Conservation (phyloP, 805 yeast species). For the Kuraishia cidri region DNA sequence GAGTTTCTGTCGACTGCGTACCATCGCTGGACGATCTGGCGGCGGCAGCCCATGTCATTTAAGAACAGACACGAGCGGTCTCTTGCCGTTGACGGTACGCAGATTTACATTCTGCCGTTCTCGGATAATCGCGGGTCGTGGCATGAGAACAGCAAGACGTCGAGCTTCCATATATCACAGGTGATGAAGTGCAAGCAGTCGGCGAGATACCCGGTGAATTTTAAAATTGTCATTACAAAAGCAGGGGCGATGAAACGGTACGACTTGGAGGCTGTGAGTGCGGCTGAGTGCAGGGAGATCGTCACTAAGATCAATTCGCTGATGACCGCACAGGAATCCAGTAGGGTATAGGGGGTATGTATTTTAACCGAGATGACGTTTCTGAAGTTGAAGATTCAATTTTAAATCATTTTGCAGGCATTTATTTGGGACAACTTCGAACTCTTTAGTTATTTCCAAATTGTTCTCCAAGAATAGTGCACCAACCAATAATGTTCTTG, state of each 20-base stretch:
- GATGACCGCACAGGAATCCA: slow-evolving; percentile 12
- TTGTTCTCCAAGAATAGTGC: too few species aligned
- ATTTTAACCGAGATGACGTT: background rate
- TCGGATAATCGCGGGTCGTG: slow-evolving; percentile 56
- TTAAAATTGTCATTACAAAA: slow-evolving; percentile 72
- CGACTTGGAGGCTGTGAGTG: slow-evolving; percentile 69
- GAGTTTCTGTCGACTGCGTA: slow-evolving; percentile 36
- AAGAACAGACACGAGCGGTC: slow-evolving; percentile 74
- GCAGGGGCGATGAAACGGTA: slow-evolving; percentile 69
- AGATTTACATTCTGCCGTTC: slow-evolving; percentile 80
- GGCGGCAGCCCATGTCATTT: slow-evolving; percentile 81
- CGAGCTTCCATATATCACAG: slow-evolving; percentile 79
- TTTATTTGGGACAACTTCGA: too few species aligned
- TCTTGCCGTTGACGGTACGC: slow-evolving; percentile 89
- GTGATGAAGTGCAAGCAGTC: slow-evolving; percentile 70
- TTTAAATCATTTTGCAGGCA: too few species aligned
- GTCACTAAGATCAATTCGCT: slow-evolving; percentile 59
- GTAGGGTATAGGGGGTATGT: background rate
- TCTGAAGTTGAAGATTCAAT: too few species aligned
- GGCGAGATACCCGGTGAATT: slow-evolving; percentile 63
- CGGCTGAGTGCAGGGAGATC: slow-evolving; percentile 61
- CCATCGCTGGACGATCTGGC: slow-evolving; percentile 80
- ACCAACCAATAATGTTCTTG: too few species aligned
- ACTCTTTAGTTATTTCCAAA: too few species aligned
- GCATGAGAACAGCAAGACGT: slow-evolving; percentile 63